These are phyloP conservation scores for Rhynchospora pubera DNA, from an alignment of 176 grass and related monocot genomes.

Conservation along the genomic window DNA sequence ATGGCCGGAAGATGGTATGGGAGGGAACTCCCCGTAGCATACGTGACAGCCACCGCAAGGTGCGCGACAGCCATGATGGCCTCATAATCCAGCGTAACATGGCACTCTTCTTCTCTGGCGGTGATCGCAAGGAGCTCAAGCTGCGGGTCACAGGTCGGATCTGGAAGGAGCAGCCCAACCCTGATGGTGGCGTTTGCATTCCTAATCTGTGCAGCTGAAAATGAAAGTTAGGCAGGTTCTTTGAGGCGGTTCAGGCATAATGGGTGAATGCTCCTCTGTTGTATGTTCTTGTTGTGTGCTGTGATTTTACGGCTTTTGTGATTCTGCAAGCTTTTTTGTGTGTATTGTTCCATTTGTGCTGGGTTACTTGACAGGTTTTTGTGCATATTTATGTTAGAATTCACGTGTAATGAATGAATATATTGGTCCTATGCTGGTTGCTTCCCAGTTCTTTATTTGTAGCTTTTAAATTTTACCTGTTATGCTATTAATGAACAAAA, in stretches of 20 bases:
- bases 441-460: neutral
- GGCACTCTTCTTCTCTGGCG: conserved; percentile 73
- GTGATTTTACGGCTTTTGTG: neutral
- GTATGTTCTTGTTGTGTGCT: neutral
- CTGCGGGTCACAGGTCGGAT: conserved; percentile 64
- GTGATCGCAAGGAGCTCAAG: conserved; percentile 64
- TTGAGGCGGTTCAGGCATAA: neutral
- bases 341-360: conserved; percentile 6
- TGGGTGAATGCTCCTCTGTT: neutral
- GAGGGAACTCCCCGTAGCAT: conserved; percentile 78
- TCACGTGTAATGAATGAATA: conserved; percentile 2
- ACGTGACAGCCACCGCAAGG: conserved; percentile 68
- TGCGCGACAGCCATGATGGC: conserved; percentile 77
- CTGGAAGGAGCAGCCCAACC: conserved; percentile 59
- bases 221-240: neutral
- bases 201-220: conserved; percentile 54
- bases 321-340: neutral
- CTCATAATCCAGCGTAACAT: conserved; percentile 90
- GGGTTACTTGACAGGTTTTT: conserved; percentile 1
- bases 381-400: conserved; percentile 18
- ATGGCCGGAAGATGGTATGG: conserved; percentile 81
- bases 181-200: conserved; percentile 49
- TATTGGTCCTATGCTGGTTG: conserved; percentile 6
- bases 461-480: neutral
- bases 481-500: no score